Conservation (phyloP, 176 grass and related monocot species). For the Oryza coarctata region DNA sequence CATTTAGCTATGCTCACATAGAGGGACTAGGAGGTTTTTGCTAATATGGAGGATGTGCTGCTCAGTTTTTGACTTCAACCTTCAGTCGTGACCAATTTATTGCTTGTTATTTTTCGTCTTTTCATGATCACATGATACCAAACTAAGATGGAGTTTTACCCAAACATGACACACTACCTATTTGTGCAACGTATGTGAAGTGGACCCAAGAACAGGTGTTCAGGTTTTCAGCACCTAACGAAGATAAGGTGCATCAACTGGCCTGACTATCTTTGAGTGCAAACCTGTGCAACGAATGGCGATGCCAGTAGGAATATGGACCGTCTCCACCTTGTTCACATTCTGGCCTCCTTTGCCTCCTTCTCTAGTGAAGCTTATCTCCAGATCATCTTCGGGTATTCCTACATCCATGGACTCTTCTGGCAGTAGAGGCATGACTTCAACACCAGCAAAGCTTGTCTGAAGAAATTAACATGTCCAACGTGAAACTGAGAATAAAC, state of each 20-base stretch:
- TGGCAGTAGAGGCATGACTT: conserved; percentile 90
- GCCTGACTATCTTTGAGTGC: not conserved
- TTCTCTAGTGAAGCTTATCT: conserved; percentile 86
- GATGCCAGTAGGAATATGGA: conserved; percentile 92
- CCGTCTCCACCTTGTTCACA: conserved; percentile 97
- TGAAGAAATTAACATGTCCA: conserved; percentile 25
- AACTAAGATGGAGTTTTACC: not conserved
- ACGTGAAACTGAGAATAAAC: not conserved
- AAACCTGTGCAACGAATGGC: conserved; percentile 90
- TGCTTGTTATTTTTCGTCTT: not conserved
- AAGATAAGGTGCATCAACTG: not conserved
- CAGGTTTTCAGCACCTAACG: not conserved
- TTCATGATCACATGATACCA: not conserved
- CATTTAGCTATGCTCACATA: not conserved
- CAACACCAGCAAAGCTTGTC: conserved; percentile 96
- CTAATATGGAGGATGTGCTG: not conserved
- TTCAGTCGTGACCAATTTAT: not conserved
- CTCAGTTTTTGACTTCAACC: not conserved
- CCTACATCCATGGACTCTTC: conserved; percentile 83
- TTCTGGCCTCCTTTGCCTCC: conserved; percentile 98
- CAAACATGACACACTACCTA: not conserved
- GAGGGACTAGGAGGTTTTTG: not conserved
- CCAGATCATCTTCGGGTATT: conserved; percentile 95
- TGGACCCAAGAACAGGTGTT: not conserved
- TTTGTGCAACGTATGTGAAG: not conserved